Evolutionary conservation across 352 stramenopile species (phyloP).

Genomic region (Phytophthora rubi): DNA sequence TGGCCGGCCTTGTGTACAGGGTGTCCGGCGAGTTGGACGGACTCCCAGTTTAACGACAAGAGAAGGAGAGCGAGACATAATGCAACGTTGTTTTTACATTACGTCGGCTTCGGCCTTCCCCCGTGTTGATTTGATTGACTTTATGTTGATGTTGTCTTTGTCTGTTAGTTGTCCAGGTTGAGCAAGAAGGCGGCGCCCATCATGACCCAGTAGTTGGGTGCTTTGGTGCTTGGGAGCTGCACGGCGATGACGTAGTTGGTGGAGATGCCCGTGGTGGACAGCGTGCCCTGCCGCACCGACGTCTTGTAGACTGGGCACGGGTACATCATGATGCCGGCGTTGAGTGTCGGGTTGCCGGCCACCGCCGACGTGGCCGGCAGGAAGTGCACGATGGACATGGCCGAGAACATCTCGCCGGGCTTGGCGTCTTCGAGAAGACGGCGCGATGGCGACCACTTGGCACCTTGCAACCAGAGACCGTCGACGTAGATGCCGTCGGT

Average conservation of each 20-base stretch:
- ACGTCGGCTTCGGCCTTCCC: slow-evolving; percentile 23
- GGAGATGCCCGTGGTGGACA: slow-evolving; percentile 93
- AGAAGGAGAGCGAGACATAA: slow-evolving; percentile 37
- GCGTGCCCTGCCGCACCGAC: slow-evolving; percentile 89
- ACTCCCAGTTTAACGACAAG: slow-evolving; percentile 39
- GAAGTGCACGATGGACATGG: slow-evolving; percentile 92
- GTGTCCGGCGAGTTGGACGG: slow-evolving; percentile 32
- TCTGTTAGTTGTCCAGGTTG: slow-evolving; percentile 85
- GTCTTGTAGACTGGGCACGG: slow-evolving; percentile 96
- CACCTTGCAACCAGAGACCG: slow-evolving; percentile 89
- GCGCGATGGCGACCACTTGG: slow-evolving; percentile 83
- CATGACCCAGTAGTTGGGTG: slow-evolving; percentile 92
- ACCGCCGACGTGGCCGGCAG: slow-evolving; percentile 62
- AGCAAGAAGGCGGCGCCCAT: slow-evolving; percentile 93
- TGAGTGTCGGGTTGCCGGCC: slow-evolving; percentile 42
- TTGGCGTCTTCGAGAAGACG: slow-evolving; percentile 82
- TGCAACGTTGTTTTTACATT: slow-evolving; percentile 47
- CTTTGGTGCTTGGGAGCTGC: slow-evolving; percentile 84
- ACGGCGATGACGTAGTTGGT: slow-evolving; percentile 95
- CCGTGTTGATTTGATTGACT: background rate
- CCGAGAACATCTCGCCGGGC: slow-evolving; percentile 92
- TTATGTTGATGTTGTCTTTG: slow-evolving; percentile 5
- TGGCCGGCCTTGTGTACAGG: slow-evolving; percentile 32
- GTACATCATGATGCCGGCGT: slow-evolving; percentile 61
- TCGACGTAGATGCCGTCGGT: slow-evolving; percentile 94